Percentiles rank a stretch among this genome's conserved stretches.
Conservation (phyloP, 1,284 basidiomycete species). For the Mycena citricolor region DNA sequence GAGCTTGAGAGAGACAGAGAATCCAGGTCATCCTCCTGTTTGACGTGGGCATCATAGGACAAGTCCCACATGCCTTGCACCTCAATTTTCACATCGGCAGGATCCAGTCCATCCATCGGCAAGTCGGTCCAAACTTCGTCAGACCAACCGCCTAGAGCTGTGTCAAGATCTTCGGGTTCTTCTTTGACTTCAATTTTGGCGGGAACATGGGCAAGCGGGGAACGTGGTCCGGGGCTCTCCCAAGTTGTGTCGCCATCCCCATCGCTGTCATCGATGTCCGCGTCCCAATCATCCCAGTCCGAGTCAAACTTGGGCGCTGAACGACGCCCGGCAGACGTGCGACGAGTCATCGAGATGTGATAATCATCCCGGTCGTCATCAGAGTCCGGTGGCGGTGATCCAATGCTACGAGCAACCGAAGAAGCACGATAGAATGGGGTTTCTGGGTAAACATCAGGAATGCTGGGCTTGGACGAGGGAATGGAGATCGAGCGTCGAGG, state of each 20-base stretch:
- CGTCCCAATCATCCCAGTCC: conserved; percentile 29
- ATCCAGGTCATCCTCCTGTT: conserved; percentile 46
- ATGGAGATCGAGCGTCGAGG: conserved; percentile 54
- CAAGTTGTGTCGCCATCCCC: conserved; percentile 50
- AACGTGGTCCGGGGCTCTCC: conserved; percentile 59
- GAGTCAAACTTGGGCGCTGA: conserved; percentile 21
- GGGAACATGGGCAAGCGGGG: conserved; percentile 44
- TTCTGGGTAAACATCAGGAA: conserved; percentile 34
- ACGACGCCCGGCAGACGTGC: conserved; percentile 28
- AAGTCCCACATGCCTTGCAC: conserved; percentile 50
- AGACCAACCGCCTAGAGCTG: conserved; percentile 66
- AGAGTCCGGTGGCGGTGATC: conserved; percentile 64
- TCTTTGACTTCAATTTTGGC: conserved; percentile 50
- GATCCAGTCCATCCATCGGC: conserved; percentile 6
- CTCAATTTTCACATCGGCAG: conserved; percentile 40
- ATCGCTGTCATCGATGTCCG: conserved; percentile 44
- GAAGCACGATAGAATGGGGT: conserved; percentile 50
- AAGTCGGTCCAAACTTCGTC: conserved; percentile 29
- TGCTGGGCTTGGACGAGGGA: conserved; percentile 49
- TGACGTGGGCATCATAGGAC: conserved; percentile 41
- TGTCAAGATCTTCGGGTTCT: conserved; percentile 58
- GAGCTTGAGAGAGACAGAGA: conserved; percentile 30
- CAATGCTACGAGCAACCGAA: conserved; percentile 51
- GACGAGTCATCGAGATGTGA: conserved; percentile 45
- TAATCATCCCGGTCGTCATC: conserved; percentile 57